These are phyloP conservation scores for Hyaloperonospora arabidopsidis DNA, from an alignment of 352 stramenopile genomes.

Conservation along the genomic window DNA sequence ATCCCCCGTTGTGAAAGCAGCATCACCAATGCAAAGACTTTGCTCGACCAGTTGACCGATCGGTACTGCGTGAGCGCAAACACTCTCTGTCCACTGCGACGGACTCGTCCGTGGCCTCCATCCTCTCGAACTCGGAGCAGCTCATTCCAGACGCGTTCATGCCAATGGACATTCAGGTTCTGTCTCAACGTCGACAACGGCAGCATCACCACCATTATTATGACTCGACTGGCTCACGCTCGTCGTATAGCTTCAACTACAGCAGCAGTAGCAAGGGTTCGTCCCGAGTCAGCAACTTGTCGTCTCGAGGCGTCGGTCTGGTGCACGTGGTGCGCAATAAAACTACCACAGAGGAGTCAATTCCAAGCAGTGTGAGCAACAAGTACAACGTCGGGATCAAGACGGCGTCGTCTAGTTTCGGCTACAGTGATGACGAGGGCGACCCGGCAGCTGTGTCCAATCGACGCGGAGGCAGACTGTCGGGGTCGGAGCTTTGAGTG, in stretches of 20 bases:
- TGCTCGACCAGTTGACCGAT: slow-evolving; percentile 16
- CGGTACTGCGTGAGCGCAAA: slow-evolving; percentile 16
- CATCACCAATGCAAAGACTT: slow-evolving; percentile 31
- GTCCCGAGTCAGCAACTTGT: slow-evolving; percentile 21
- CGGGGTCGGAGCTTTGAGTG: slow-evolving; percentile 19
- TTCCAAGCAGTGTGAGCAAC: slow-evolving; percentile 17
- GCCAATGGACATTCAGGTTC: slow-evolving; percentile 58
- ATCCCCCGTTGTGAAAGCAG: background rate
- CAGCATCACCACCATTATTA: too few species aligned
- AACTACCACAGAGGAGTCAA: background rate
- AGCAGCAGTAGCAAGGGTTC: slow-evolving; percentile 14
- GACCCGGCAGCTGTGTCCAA: slow-evolving; percentile 3
- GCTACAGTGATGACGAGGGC: slow-evolving; percentile 30
- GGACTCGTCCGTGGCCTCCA: slow-evolving; percentile 50
- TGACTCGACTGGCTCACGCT: slow-evolving; percentile 14
- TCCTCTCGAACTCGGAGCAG: slow-evolving; percentile 48
- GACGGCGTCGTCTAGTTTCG: slow-evolving; percentile 29
- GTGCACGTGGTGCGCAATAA: slow-evolving; percentile 19
- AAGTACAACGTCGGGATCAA: slow-evolving; percentile 23
- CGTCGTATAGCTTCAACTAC: slow-evolving; percentile 11
- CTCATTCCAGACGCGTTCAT: slow-evolving; percentile 53
- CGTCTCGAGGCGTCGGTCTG: slow-evolving; percentile 10
- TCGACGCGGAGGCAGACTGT: slow-evolving; percentile 16
- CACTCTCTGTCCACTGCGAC: slow-evolving; percentile 34
- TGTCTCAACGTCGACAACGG: slow-evolving; percentile 43